Evolutionary conservation across 129 eudicot species (phyloP).

Genomic region (Heracleum sosnowskyi): DNA sequence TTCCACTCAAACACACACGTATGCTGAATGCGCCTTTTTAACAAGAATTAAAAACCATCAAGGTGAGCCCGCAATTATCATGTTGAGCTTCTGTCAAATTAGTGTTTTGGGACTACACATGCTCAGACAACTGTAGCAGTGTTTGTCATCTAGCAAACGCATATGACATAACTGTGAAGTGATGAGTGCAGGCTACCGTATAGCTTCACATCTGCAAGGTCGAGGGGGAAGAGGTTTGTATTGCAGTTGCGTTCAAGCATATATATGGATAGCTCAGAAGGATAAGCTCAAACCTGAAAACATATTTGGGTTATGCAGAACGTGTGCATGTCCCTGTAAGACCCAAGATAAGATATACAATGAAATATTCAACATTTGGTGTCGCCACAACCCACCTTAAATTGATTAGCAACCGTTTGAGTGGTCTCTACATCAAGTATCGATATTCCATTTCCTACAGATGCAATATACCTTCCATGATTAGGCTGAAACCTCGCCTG

Average conservation of each 20-base stretch:
- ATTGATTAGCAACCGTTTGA: conserved; percentile 26
- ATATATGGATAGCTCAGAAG: not conserved
- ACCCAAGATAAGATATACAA: not conserved
- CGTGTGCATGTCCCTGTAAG: not conserved
- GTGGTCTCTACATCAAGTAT: conserved; percentile 44
- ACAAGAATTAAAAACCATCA: not conserved
- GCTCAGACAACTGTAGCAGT: not conserved
- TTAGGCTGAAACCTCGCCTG: conserved; percentile 51
- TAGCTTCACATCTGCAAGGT: not conserved
- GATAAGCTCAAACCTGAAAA: not conserved
- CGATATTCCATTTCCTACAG: conserved; percentile 33
- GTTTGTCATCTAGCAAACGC: not conserved
- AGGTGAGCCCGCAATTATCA: not conserved
- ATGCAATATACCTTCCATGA: conserved; percentile 49
- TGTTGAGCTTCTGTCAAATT: not conserved
- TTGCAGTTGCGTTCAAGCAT: not conserved
- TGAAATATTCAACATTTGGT: not conserved
- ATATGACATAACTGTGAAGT: not conserved
- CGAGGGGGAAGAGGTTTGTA: not conserved
- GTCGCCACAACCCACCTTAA: conserved; percentile 33
- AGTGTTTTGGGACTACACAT: not conserved
- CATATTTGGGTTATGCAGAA: not conserved
- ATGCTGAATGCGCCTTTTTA: not conserved
- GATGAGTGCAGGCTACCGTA: not conserved
- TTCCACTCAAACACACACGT: not conserved